Base-by-base conservation (phyloP, 139 green algal genomes). In the Micromonas commoda region DNA sequence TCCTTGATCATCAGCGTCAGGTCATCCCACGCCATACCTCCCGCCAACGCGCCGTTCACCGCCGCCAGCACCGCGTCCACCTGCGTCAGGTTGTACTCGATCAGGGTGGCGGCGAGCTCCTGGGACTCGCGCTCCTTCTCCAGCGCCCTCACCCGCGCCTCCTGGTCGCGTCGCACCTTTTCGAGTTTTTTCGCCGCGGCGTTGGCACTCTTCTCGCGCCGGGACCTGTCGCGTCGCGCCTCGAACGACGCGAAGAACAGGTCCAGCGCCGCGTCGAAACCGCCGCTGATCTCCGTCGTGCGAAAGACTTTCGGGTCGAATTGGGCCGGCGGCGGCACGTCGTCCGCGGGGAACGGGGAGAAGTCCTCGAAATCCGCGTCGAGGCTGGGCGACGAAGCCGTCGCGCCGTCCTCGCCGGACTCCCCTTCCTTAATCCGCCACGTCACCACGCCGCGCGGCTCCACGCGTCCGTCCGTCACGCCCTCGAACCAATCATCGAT, bases 191-290 rank as follows among this genome's bases (percentile, higher is more conserved):
- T 80, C 75, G 92, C 38, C 1, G 87, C 93, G 16, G 77, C 73
- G 26, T 81, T 74, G 80, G 96, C 87, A 28, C 83, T 73, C 6
- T 91, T 83, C 3, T 68, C 70, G 13, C 84, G 86, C 66, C 85
- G 81, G 52, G 84, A 51, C 64, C 83, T 84, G 45, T 81, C 80
- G 5, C 85, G 83, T 87, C 97, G 91, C 20, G 82, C 84, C 77
- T 93, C 86, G n/a, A 92, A 87, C 82, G 93, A 95, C 53, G 82
- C 85, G 80, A 89, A 98, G 77, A 94, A 99, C 69, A 97, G 92
- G 52, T 93, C 90, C 71, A 98, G 33, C 71, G 65, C 80, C 23
- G 73, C 72, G 34, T 86, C 79, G 79, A 86, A 86, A n/a, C 21
- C 64, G 33, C 21, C 35, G 19, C 71, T 32, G 13, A 53, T 16